Conservation (phyloP, 495 filamentous ascomycete species). For the Penicillium tannophilum region DNA sequence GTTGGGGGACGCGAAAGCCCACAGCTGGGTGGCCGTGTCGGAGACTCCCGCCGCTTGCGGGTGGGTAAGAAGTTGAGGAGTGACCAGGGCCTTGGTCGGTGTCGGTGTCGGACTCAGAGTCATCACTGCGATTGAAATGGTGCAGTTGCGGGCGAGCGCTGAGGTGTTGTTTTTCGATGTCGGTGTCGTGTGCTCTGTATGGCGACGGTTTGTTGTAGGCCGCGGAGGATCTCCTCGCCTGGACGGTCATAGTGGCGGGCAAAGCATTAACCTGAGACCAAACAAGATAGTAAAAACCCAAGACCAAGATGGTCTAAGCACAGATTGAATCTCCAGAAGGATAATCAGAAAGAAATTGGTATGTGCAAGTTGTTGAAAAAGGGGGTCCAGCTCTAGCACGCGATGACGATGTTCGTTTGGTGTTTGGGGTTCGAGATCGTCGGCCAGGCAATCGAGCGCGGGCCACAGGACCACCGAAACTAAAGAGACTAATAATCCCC, state of each 20-base stretch:
- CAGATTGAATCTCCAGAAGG: background rate
- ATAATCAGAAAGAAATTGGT: slow-evolving; percentile 1
- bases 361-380: slow-evolving; percentile 5
- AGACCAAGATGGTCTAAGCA: background rate
- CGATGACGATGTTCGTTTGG: slow-evolving; percentile 10
- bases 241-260: slow-evolving; percentile 39
- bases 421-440: slow-evolving; percentile 23
- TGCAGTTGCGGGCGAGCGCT: slow-evolving; percentile 27
- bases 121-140: slow-evolving; percentile 29
- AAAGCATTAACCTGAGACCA: slow-evolving; percentile 19
- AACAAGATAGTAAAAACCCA: background rate
- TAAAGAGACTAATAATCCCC: background rate
- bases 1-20: slow-evolving; percentile 58
- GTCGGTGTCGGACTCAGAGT: slow-evolving; percentile 31
- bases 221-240: slow-evolving; percentile 38
- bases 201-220: slow-evolving; percentile 34
- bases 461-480: background rate
- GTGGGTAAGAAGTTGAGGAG: slow-evolving; percentile 51
- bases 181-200: slow-evolving; percentile 26
- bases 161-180: slow-evolving; percentile 42
- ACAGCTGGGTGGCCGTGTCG: slow-evolving; percentile 40
- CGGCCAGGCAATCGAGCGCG: slow-evolving; percentile 27
- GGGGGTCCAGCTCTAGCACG: background rate
- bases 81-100: slow-evolving; percentile 25
- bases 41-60: slow-evolving; percentile 53